Conservation (phyloP, 2,329 filamentous ascomycete genomes). For the Ustilaginoidea virens region DNA sequence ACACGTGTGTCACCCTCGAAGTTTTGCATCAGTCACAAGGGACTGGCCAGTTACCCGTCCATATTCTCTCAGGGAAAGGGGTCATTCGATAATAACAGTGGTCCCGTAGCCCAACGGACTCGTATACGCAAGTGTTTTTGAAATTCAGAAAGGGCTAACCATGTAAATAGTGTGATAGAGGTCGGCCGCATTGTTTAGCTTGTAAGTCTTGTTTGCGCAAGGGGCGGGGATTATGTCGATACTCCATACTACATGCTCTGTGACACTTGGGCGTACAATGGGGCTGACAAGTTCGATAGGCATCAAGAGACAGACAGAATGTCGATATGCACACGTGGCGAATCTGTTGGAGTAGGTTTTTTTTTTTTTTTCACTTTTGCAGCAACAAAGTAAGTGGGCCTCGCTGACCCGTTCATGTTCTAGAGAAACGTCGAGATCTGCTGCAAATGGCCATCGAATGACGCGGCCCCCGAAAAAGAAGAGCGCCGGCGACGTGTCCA, state of each 20-base stretch:
- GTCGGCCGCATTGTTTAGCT: constrained; percentile 50
- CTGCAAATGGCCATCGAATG: constrained; percentile 37
- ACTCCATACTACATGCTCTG: no score
- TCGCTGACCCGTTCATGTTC: constrained; percentile 5
- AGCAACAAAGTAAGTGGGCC: no score
- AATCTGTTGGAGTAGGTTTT: constrained; percentile 60
- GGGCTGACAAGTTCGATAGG: constrained; percentile 28
- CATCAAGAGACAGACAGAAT: constrained; percentile 62
- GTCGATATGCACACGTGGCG: constrained; percentile 61
- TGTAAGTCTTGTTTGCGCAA: no score
- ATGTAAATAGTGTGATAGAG: constrained; percentile 50
- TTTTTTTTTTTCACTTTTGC: no score
- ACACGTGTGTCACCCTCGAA: neutral
- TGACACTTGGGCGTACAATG: no score
- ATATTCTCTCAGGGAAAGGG: no score
- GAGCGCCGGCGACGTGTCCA: constrained; percentile 19
- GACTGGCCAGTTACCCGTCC: no score
- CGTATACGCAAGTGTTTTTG: neutral
- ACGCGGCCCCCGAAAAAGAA: constrained; percentile 43
- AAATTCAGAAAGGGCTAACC: neutral
- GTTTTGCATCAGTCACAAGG: no score
- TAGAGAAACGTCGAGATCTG: constrained; percentile 42
- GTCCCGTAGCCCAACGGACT: neutral
- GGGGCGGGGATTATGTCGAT: no score
- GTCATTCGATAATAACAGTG: neutral